phyloP scores from a whole-genome alignment of 495 filamentous ascomycete genomes.

The Niebla homalea region DNA sequence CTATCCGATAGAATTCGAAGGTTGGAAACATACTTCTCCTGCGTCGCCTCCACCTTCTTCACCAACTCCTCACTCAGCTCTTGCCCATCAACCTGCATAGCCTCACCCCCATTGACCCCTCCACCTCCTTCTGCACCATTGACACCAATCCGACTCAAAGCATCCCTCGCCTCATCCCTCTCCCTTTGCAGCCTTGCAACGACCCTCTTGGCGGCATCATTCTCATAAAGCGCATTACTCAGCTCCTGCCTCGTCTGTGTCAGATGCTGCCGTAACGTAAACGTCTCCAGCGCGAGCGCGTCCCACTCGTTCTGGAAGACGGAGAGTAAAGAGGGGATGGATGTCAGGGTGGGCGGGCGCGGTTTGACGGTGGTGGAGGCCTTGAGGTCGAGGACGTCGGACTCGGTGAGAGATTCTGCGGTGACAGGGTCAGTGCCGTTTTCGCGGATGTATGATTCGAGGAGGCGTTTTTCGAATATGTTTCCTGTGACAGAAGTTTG shows the following conservation, averaged over 20 bases:
- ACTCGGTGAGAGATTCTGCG: constrained; percentile 69
- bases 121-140: constrained; percentile 25
- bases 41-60: constrained; percentile 62
- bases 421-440: constrained; percentile 90
- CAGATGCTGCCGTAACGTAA: constrained; percentile 75
- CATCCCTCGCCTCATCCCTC: constrained; percentile 83
- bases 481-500: constrained; percentile 44
- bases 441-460: constrained; percentile 89
- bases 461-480: constrained; percentile 86
- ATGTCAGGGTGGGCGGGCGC: constrained; percentile 87
- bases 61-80: constrained; percentile 58
- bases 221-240: constrained; percentile 82
- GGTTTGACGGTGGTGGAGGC: constrained; percentile 69
- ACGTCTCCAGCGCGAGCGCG: constrained; percentile 77
- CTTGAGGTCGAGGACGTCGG: constrained; percentile 82
- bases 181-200: constrained; percentile 81
- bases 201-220: constrained; percentile 88
- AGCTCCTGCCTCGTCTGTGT: constrained; percentile 86
- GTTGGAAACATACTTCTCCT: constrained; percentile 49
- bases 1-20: background rate
- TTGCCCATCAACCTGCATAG: constrained; percentile 78
- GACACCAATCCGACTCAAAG: constrained; percentile 73
- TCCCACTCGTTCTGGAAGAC: constrained; percentile 99
- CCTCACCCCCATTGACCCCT: constrained; percentile 49
- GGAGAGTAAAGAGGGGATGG: constrained; percentile 87